phyloP scores from a whole-genome alignment of 2,329 filamentous ascomycete species.

The Proliferodiscus dingleyae region DNA sequence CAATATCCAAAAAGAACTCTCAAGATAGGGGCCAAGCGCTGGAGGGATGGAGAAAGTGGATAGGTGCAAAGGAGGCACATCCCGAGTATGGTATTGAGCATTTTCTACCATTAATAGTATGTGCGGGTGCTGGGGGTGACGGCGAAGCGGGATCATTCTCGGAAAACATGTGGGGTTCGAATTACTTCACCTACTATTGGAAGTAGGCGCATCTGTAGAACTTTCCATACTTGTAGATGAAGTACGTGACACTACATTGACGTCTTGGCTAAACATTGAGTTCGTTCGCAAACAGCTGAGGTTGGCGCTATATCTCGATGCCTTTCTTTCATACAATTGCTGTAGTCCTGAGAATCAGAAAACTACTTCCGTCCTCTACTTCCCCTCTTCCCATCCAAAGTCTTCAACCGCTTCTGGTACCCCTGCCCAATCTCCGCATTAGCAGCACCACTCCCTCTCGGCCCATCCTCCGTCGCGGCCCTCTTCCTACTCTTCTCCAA shows the following conservation, averaged over 20 bases:
- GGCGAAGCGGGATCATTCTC: slow-evolving; percentile 35
- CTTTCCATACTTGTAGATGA: too few relatives aligned
- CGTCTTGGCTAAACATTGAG: too few relatives aligned
- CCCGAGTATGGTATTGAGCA: slow-evolving; percentile 53
- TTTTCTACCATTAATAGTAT: slow-evolving; percentile 54
- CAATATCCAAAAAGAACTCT: slow-evolving; percentile 30
- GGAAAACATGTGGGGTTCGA: slow-evolving; percentile 15
- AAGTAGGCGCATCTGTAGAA: not conserved
- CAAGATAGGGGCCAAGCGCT: slow-evolving; percentile 39
- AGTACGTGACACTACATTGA: too few relatives aligned
- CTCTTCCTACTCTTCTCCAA: slow-evolving; percentile 86
- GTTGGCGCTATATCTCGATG: not conserved
- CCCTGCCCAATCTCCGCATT: slow-evolving; percentile 61
- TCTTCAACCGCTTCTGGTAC: slow-evolving; percentile 66
- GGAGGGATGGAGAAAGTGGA: slow-evolving; percentile 41
- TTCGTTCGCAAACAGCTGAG: too few relatives aligned
- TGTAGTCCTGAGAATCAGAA: not conserved
- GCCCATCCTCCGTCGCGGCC: slow-evolving; percentile 65
- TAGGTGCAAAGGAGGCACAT: slow-evolving; percentile 56
- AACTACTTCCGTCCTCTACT: slow-evolving; percentile 31
- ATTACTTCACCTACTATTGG: slow-evolving; percentile 25
- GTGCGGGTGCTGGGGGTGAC: slow-evolving; percentile 48
- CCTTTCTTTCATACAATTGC: too few relatives aligned
- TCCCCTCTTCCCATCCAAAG: slow-evolving; percentile 36
- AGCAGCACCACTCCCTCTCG: slow-evolving; percentile 56